These are phyloP conservation scores for Neurospora sp. DNA, from an alignment of 495 filamentous ascomycete genomes.

Conservation along the genomic window DNA sequence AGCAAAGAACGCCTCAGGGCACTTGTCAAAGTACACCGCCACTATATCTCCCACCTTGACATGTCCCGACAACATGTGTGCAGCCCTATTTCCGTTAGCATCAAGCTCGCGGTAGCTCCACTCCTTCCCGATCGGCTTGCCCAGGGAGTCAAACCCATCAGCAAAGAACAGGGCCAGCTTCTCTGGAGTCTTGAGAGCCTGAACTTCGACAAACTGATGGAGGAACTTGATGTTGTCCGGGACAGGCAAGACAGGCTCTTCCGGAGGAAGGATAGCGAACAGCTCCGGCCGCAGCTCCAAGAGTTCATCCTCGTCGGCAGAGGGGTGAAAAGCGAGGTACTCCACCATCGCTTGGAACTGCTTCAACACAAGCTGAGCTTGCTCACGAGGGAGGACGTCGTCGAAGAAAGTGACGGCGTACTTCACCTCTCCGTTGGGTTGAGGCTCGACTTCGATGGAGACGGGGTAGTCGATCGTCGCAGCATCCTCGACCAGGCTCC, in stretches of 20 bases:
- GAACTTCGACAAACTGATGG: conserved; percentile 52
- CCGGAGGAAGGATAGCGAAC: conserved; percentile 47
- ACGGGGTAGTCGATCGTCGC: conserved; percentile 49
- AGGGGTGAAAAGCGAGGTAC: conserved; percentile 31
- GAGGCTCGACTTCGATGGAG: conserved; percentile 62
- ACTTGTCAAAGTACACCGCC: conserved; percentile 72
- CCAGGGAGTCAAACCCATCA: conserved; percentile 20
- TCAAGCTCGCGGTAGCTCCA: conserved; percentile 59
- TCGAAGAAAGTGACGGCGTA: conserved; percentile 53
- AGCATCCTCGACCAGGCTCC: conserved; percentile 24
- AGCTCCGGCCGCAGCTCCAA: conserved; percentile 18
- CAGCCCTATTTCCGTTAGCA: conserved; percentile 48
- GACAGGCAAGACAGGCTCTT: conserved; percentile 29
- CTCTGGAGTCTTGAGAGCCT: conserved; percentile 28
- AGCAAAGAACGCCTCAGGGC: conserved; percentile 64
- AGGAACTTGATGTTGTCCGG: conserved; percentile 31
- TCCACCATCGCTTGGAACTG: conserved; percentile 50
- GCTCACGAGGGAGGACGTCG: conserved; percentile 49
- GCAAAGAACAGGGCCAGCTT: conserved; percentile 53
- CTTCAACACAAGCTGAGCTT: conserved; percentile 48
- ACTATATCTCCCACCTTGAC: conserved; percentile 45
- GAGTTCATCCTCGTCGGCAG: conserved; percentile 14
- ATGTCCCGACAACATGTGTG: conserved; percentile 37
- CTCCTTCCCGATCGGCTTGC: conserved; percentile 18
- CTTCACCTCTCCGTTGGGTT: conserved; percentile 29